Percentiles rank a stretch among this genome's conserved stretches.
phyloP scores from a whole-genome alignment of 1,284 basidiomycete genomes.

The Naganishia liquefaciens region DNA sequence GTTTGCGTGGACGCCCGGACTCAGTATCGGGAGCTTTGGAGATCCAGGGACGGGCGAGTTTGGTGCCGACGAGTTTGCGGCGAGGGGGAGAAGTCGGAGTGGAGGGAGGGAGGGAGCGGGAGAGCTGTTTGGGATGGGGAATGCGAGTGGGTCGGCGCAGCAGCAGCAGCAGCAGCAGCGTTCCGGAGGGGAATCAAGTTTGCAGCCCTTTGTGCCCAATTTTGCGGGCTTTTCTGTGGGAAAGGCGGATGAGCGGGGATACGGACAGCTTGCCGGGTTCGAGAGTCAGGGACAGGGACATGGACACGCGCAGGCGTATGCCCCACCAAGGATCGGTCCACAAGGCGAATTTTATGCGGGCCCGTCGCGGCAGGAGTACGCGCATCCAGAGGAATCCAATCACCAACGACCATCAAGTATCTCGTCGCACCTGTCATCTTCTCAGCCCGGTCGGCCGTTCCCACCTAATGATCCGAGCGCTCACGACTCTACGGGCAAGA shows the following conservation, averaged over 20 bases:
- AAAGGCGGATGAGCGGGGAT: neutral
- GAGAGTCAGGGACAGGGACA: neutral
- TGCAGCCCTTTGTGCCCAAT: constrained; percentile 19
- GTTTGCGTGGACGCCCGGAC: constrained; percentile 2
- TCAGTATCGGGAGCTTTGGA: constrained; percentile 15
- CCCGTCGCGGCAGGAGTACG: neutral
- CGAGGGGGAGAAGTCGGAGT: neutral
- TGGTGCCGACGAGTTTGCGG: neutral
- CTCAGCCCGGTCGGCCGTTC: neutral
- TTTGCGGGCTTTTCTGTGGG: neutral
- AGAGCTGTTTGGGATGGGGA: neutral
- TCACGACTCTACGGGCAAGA: neutral
- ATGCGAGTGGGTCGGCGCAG: too few relatives aligned
- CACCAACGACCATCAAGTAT: constrained; percentile 3
- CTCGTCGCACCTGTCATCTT: too few relatives aligned
- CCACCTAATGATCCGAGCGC: neutral
- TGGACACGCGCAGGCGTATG: neutral
- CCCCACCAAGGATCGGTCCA: neutral
- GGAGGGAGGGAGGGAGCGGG: neutral
- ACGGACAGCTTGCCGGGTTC: neutral
- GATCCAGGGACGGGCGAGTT: neutral
- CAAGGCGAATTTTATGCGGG: neutral
- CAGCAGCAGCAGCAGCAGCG: too few relatives aligned
- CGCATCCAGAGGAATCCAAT: neutral
- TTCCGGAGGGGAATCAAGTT: too few relatives aligned